These are phyloP conservation scores for Corrigiola litoralis DNA, from an alignment of 179 eudicot species.

Conservation along the genomic window DNA sequence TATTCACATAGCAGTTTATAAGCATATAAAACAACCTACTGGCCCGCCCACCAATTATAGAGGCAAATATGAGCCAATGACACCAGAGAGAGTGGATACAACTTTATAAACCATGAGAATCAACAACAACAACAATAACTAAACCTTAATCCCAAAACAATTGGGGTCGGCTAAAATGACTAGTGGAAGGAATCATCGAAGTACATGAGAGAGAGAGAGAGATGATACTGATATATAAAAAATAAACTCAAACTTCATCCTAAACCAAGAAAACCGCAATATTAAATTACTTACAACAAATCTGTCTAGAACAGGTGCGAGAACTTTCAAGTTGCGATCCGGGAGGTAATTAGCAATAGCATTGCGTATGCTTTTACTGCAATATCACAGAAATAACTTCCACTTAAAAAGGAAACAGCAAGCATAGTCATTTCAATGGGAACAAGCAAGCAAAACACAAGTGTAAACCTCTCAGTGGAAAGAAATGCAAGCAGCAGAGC, in stretches of 20 bases:
- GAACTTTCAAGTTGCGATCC: slow-evolving; percentile 52
- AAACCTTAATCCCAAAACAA: too few relatives aligned
- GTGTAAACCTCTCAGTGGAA: slow-evolving; percentile 77
- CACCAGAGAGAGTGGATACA: too few relatives aligned
- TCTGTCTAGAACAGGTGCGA: slow-evolving; percentile 95
- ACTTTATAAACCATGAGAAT: too few relatives aligned
- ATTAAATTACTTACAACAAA: slow-evolving; percentile 70
- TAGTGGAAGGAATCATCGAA: too few relatives aligned
- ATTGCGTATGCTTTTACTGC: slow-evolving; percentile 65
- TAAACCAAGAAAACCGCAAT: neutral
- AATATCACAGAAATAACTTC: slow-evolving; percentile 8
- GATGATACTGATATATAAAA: too few relatives aligned
- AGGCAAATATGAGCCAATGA: neutral
- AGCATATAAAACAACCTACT: too few relatives aligned
- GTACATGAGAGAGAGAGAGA: too few relatives aligned
- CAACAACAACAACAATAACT: too few relatives aligned
- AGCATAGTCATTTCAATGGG: slow-evolving; percentile 11
- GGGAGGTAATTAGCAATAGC: slow-evolving; percentile 75
- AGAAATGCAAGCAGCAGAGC: slow-evolving; percentile 94
- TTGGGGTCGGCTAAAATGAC: too few relatives aligned
- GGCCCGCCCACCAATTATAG: too few relatives aligned
- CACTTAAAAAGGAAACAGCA: slow-evolving; percentile 4
- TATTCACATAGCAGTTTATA: too few relatives aligned
- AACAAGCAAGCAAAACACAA: neutral
- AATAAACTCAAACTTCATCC: neutral